Evolutionary conservation across 768 basidiomycete genomes (phyloP).

Genomic region (Termitomyces sp.): DNA sequence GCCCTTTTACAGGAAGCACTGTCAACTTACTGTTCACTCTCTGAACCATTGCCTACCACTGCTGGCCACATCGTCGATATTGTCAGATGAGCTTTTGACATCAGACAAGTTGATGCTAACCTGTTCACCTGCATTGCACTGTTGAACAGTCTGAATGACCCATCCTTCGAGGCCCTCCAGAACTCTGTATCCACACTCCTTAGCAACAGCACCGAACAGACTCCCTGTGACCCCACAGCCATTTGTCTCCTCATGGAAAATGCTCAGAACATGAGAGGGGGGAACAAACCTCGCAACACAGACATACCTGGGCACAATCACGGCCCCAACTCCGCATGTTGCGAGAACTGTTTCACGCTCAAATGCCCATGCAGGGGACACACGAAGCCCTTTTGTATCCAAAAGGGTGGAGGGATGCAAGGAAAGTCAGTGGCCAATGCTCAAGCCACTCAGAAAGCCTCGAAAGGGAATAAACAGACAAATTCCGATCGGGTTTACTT

Average conservation of each 20-base stretch:
- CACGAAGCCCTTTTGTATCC: too few species aligned
- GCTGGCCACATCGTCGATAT: neutral
- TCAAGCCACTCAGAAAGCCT: neutral
- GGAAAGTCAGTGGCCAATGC: too few species aligned
- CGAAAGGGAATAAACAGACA: neutral
- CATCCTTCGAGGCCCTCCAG: too few species aligned
- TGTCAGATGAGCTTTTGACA: neutral
- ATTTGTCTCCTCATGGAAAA: neutral
- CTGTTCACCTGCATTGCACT: neutral
- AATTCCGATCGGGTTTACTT: neutral
- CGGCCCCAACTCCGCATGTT: neutral
- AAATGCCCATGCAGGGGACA: too few species aligned
- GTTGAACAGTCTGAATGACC: conserved; percentile 2
- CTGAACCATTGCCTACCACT: neutral
- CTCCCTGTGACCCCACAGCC: neutral
- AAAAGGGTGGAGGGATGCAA: too few species aligned
- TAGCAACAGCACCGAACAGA: neutral
- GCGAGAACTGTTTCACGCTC: conserved; percentile 7
- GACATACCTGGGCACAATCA: neutral
- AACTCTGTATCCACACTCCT: neutral
- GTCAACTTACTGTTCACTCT: neutral
- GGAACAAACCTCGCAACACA: neutral
- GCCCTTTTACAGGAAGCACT: neutral
- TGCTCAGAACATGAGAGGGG: neutral
- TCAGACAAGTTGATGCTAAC: neutral